A percentile compares a stretch with the other conserved stretches of the same genome.
These are phyloP conservation scores for Parachlorella kessleri DNA, from an alignment of 139 green algal species.

Conservation along the genomic window DNA sequence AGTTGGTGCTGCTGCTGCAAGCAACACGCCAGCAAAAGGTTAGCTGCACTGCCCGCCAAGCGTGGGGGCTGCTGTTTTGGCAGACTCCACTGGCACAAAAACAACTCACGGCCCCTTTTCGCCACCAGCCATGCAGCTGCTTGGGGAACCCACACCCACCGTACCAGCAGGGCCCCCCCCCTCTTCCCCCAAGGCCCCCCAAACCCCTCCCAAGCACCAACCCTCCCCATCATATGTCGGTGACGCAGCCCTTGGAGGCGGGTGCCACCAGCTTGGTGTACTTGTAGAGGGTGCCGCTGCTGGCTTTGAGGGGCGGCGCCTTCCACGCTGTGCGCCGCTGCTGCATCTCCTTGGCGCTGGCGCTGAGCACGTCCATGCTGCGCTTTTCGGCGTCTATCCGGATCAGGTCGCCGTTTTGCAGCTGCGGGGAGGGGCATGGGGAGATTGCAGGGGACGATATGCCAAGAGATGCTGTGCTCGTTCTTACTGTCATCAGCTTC, in stretches of 20 bases:
- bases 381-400: conserved; percentile 84
- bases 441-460: background rate
- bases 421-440: background rate
- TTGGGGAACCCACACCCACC: no score
- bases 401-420: conserved; percentile 91
- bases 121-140: no score
- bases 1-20: no score
- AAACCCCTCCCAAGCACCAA: no score
- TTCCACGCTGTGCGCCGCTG: conserved; percentile 68
- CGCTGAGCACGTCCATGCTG: conserved; percentile 78
- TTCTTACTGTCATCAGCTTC: no score
- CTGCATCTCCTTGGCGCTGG: conserved; percentile 77
- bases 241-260: conserved; percentile 92
- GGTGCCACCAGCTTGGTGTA: conserved; percentile 94
- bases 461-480: background rate
- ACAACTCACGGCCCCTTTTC: no score
- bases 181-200: no score
- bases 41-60: no score
- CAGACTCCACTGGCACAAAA: no score
- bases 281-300: conserved; percentile 93
- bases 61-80: no score
- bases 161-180: no score
- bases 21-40: no score
- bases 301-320: conserved; percentile 83
- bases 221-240: conserved; percentile 87